Evolutionary conservation across 2,329 filamentous ascomycete genomes (phyloP).

Genomic region (Hirsutella minnesotensis): DNA sequence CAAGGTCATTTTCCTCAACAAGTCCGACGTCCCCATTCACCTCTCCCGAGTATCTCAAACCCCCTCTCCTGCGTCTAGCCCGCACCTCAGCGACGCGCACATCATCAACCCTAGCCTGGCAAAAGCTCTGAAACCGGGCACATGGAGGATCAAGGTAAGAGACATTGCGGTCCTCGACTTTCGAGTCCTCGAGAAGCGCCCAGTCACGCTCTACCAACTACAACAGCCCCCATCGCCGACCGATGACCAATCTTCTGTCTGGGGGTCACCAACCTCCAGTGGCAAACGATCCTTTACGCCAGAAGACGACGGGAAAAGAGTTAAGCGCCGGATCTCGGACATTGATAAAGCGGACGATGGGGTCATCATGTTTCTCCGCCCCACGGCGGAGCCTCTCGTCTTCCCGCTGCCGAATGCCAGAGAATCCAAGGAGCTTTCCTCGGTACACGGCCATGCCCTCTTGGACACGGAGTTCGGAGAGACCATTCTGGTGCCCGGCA

Average conservation of each 20-base stretch:
- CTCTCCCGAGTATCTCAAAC: constrained; percentile 33
- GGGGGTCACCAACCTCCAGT: constrained; percentile 22
- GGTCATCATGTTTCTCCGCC: constrained; percentile 43
- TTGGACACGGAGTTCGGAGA: constrained; percentile 38
- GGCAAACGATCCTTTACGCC: constrained; percentile 38
- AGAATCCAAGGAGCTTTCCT: constrained; percentile 34
- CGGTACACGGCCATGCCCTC: constrained; percentile 35
- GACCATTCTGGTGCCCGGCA: constrained; percentile 35
- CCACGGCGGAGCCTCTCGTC: constrained; percentile 36
- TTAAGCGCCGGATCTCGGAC: constrained; percentile 26
- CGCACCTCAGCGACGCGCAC: constrained; percentile 28
- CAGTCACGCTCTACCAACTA: constrained; percentile 26
- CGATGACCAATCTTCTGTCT: constrained; percentile 18
- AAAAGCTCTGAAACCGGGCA: constrained; percentile 39
- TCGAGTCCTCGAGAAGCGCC: constrained; percentile 43
- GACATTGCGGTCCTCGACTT: constrained; percentile 43
- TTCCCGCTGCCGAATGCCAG: constrained; percentile 37
- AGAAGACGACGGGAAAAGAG: constrained; percentile 32
- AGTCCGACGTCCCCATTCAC: constrained; percentile 40
- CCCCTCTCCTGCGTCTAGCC: constrained; percentile 20
- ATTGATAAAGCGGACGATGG: constrained; percentile 28
- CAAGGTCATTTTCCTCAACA: constrained; percentile 43
- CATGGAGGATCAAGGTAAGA: constrained; percentile 42
- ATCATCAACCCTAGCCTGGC: constrained; percentile 30
- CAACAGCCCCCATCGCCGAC: constrained; percentile 15